Conservation (phyloP, 352 stramenopile genomes). For the Lagenidium giganteum region DNA sequence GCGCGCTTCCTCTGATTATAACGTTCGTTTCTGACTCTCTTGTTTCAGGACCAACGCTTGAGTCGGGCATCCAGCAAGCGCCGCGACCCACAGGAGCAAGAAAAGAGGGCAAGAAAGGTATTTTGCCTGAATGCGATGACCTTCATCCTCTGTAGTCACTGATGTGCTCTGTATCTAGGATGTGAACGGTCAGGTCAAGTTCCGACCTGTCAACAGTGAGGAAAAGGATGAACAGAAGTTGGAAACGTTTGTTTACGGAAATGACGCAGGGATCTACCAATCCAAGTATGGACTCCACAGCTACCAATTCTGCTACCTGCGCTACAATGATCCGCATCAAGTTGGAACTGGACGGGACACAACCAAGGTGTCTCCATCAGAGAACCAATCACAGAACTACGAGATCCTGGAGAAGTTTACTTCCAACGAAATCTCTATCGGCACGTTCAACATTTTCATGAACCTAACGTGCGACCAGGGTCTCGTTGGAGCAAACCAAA, state of each 20-base stretch:
- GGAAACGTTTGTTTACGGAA: conserved; percentile 45
- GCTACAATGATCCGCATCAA: conserved; percentile 26
- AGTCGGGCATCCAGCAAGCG: conserved; percentile 18
- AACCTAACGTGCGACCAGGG: conserved; percentile 43
- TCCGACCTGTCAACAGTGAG: conserved; percentile 39
- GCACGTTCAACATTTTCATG: conserved; percentile 65
- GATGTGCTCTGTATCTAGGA: conserved; percentile 13
- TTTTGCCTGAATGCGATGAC: too few relatives aligned
- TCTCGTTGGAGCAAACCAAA: conserved; percentile 34
- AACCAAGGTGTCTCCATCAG: conserved; percentile 12
- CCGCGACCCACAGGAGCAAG: conserved; percentile 21
- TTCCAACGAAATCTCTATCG: conserved; percentile 48
- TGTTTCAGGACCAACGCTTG: too few relatives aligned
- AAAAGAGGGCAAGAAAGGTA: conserved; percentile 36
- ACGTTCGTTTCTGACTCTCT: too few relatives aligned
- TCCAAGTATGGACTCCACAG: conserved; percentile 54
- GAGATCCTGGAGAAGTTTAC: conserved; percentile 40
- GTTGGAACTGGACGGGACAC: conserved; percentile 13
- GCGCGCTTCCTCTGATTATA: too few relatives aligned
- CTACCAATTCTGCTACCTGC: conserved; percentile 59
- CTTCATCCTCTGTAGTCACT: neutral
- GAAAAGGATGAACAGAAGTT: conserved; percentile 16
- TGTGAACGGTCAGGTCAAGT: conserved; percentile 40
- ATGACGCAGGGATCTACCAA: conserved; percentile 51
- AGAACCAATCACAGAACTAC: conserved; percentile 20